Conservation (phyloP, 768 basidiomycete species). For the Hericium alpestre region DNA sequence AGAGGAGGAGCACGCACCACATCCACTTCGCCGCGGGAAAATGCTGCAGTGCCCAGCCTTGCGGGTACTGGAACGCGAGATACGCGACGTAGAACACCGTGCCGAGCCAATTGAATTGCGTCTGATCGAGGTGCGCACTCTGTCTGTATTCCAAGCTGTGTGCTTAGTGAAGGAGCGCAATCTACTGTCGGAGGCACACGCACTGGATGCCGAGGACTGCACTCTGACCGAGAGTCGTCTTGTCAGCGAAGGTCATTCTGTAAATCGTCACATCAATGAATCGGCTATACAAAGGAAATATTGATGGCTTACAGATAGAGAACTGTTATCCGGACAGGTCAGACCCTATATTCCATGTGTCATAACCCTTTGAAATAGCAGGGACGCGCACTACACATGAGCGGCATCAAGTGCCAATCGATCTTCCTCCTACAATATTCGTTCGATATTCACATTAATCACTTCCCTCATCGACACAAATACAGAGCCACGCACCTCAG, state of each 20-base stretch:
- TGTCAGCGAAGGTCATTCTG: constrained; percentile 74
- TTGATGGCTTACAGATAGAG: constrained; percentile 10
- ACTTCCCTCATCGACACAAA: too few species aligned
- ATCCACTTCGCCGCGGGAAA: constrained; percentile 80
- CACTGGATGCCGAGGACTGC: constrained; percentile 63
- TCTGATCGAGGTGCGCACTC: constrained; percentile 46
- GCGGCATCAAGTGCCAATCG: constrained; percentile 65
- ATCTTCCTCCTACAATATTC: constrained; percentile 51
- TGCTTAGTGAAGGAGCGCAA: background rate
- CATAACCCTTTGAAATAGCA: background rate
- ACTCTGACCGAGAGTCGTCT: constrained; percentile 61
- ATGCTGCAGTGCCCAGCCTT: constrained; percentile 65
- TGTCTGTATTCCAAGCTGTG: constrained; percentile 22
- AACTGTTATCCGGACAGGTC: background rate
- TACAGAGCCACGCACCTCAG: constrained; percentile 34
- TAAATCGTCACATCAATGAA: too few species aligned
- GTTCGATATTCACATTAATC: too few species aligned
- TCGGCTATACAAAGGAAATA: too few species aligned
- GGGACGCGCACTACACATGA: constrained; percentile 63
- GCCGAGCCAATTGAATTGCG: constrained; percentile 70
- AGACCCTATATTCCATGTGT: background rate
- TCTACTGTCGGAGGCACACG: background rate
- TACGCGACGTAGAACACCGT: constrained; percentile 73
- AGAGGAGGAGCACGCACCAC: constrained; percentile 33
- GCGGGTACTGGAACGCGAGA: constrained; percentile 55